Evolutionary conservation across 768 basidiomycete species (phyloP).

Genomic region (Kwoniella dejecticola): DNA sequence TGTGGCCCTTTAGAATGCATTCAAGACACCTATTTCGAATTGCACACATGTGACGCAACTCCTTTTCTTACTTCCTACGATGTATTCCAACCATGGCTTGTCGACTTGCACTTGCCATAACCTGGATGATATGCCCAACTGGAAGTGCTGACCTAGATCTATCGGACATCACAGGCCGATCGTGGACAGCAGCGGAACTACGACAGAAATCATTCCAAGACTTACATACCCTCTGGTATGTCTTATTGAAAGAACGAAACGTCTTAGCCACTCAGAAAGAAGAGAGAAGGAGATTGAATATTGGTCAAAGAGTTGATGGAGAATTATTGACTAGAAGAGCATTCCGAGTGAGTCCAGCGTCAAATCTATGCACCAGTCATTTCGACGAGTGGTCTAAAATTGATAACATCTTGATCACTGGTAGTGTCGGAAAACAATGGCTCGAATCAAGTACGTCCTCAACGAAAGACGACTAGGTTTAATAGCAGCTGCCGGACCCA

Average conservation of each 20-base stretch:
- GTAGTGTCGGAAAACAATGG: slow-evolving; percentile 92
- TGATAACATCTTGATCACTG: too few species aligned
- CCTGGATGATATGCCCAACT: too few species aligned
- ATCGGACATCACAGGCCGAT: slow-evolving; percentile 64
- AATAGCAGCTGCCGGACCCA: slow-evolving; percentile 63
- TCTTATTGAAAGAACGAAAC: slow-evolving; percentile 84
- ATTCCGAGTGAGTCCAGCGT: slow-evolving; percentile 45
- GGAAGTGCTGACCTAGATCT: too few species aligned
- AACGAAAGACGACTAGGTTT: slow-evolving; percentile 87
- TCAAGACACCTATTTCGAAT: too few species aligned
- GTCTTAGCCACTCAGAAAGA: slow-evolving; percentile 83
- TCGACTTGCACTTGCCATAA: too few species aligned
- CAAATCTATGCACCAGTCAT: too few species aligned
- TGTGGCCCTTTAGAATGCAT: too few species aligned
- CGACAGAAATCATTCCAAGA: slow-evolving; percentile 89
- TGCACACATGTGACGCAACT: too few species aligned
- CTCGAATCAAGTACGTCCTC: slow-evolving; percentile 88
- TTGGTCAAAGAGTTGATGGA: slow-evolving; percentile 45
- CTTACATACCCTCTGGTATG: slow-evolving; percentile 92
- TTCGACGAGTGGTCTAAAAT: too few species aligned
- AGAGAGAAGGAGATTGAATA: slow-evolving; percentile 67
- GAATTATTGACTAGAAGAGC: slow-evolving; percentile 45
- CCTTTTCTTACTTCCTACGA: too few species aligned
- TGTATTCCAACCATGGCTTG: too few species aligned
- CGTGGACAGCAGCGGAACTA: slow-evolving; percentile 84